These are phyloP conservation scores for Mrakia gelida DNA, from an alignment of 768 basidiomycete genomes.

Conservation along the genomic window DNA sequence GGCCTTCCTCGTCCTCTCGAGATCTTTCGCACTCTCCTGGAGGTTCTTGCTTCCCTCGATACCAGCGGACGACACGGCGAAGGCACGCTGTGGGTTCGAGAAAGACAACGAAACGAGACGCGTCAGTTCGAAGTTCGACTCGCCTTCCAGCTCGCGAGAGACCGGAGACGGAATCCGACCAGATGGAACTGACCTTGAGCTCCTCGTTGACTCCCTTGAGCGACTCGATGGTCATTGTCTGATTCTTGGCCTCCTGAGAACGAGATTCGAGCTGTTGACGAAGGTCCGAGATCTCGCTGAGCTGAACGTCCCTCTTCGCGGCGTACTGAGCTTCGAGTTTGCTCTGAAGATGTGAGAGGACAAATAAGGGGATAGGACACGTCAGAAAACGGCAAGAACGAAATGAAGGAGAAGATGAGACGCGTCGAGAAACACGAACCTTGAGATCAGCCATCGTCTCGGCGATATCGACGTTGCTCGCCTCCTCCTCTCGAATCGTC, in stretches of 20 bases:
- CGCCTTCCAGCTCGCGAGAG: too few relatives aligned
- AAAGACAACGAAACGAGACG: too few relatives aligned
- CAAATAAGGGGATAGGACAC: background rate
- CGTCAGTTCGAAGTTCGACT: too few relatives aligned
- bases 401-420: background rate
- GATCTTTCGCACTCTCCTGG: slow-evolving; percentile 93
- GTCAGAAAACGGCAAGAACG: background rate
- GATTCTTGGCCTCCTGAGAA: slow-evolving; percentile 71
- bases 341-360: slow-evolving; percentile 53
- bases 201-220: slow-evolving; percentile 96
- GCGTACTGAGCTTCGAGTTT: slow-evolving; percentile 93
- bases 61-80: slow-evolving; percentile 93
- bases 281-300: slow-evolving; percentile 76
- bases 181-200: slow-evolving; percentile 69
- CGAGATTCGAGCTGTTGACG: slow-evolving; percentile 85
- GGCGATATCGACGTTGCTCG: slow-evolving; percentile 71
- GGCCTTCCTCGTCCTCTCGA: slow-evolving; percentile 91
- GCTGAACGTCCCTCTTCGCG: slow-evolving; percentile 83
- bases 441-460: slow-evolving; percentile 88
- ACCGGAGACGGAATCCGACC: background rate
- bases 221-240: slow-evolving; percentile 82
- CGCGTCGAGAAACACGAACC: slow-evolving; percentile 50
- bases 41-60: slow-evolving; percentile 96
- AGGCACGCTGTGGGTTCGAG: slow-evolving; percentile 65
- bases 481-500: slow-evolving; percentile 82